Conservation (phyloP, 2,329 filamentous ascomycete genomes). For the Epichloe coenophiala region DNA sequence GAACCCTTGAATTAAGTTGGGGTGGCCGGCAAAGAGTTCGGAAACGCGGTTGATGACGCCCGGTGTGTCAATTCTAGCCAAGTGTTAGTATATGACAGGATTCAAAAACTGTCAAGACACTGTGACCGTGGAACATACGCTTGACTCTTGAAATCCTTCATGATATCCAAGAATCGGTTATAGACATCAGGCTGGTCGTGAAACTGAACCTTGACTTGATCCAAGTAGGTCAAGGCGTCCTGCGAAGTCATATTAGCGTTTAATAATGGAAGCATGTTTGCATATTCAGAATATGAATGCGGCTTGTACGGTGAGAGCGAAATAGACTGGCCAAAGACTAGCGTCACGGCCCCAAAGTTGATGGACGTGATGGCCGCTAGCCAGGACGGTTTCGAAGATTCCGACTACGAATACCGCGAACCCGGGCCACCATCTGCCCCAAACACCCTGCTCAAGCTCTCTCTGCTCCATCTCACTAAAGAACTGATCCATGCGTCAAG, state of each 20-base stretch:
- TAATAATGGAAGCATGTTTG: background rate
- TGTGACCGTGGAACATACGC: slow-evolving; percentile 45
- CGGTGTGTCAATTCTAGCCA: slow-evolving; percentile 72
- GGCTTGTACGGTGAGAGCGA: too few relatives aligned
- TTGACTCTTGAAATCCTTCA: slow-evolving; percentile 99
- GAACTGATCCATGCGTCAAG: background rate
- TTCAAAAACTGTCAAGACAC: slow-evolving; percentile 17
- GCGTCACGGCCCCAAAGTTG: too few relatives aligned
- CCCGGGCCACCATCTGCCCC: too few relatives aligned
- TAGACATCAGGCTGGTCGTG: slow-evolving; percentile 95
- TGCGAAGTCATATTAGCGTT: slow-evolving; percentile 14
- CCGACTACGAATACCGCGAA: too few relatives aligned
- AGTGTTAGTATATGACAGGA: slow-evolving; percentile 62
- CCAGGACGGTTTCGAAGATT: too few relatives aligned
- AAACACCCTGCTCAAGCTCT: too few relatives aligned
- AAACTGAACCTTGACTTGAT: slow-evolving; percentile 97
- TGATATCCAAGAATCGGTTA: slow-evolving; percentile 92
- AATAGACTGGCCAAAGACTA: too few relatives aligned
- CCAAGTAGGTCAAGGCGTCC: slow-evolving; percentile 82
- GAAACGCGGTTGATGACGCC: slow-evolving; percentile 96
- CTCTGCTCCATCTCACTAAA: background rate
- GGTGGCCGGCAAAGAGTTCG: slow-evolving; percentile 88
- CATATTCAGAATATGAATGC: too few relatives aligned
- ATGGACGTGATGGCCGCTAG: too few relatives aligned
- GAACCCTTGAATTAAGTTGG: slow-evolving; percentile 90